Percentiles rank a stretch among this genome's conserved stretches.
These are phyloP conservation scores for Artemisia annua DNA, from an alignment of 129 eudicot species.

Conservation along the genomic window DNA sequence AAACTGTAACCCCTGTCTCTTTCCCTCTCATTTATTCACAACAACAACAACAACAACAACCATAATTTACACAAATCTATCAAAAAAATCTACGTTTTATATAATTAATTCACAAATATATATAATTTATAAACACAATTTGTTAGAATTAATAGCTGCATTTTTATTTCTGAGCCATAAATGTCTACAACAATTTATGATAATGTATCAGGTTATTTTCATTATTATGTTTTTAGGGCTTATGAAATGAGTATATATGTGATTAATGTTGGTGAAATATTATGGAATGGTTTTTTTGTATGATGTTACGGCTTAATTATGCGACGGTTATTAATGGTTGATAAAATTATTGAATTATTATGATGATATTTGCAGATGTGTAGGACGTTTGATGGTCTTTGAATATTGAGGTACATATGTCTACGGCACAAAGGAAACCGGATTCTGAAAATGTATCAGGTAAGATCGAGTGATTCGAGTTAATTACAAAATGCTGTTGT, in stretches of 20 bases:
- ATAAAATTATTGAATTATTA: too few relatives aligned
- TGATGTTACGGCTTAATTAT: too few relatives aligned
- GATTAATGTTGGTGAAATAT: too few relatives aligned
- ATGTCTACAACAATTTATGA: constrained; percentile 13
- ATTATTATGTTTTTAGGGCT: too few relatives aligned
- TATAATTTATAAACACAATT: too few relatives aligned
- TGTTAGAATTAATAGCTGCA: constrained; percentile 1
- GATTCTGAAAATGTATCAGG: constrained; percentile 20
- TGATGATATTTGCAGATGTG: too few relatives aligned
- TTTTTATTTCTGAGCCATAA: constrained; percentile 1
- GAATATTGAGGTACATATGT: too few relatives aligned
- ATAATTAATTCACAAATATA: too few relatives aligned
- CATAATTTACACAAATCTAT: constrained; percentile 16
- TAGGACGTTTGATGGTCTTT: too few relatives aligned
- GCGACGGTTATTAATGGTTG: too few relatives aligned
- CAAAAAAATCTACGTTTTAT: neutral
- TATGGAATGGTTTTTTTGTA: too few relatives aligned
- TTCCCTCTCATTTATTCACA: neutral
- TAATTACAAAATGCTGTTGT: neutral
- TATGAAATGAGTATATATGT: too few relatives aligned
- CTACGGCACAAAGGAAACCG: constrained; percentile 19
- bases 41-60: neutral
- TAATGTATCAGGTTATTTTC: neutral
- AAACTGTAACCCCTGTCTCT: constrained; percentile 26
- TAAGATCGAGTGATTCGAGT: neutral